Base-by-base conservation (phyloP, 148 eudicot species). In the Cornus florida region DNA sequence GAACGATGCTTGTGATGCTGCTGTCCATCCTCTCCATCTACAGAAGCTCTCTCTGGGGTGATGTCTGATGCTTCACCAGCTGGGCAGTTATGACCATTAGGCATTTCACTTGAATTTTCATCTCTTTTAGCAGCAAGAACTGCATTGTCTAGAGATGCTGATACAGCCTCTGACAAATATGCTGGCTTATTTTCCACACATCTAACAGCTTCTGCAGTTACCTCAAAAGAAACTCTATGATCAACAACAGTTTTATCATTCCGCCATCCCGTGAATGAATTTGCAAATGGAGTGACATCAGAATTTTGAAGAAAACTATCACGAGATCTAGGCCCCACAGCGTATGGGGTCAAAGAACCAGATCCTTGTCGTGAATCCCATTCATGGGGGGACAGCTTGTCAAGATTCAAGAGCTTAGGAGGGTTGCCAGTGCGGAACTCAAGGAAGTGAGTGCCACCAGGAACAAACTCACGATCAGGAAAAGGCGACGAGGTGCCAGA, bases 401-500 rank as follows among this genome's bases (percentile, higher is more conserved):
- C 92, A 74, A 87, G 88, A 81, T 88, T 87, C 71, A 85, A 73
- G 46, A 91, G 86, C 84, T 89, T 93, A 60, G 91, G 84, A 77
- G 92, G 87, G 75, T 86, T 83, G 9, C 92, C 89, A 32, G 81
- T 79, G 70, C 82, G 82, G 68, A 89, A 81, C 79, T 87, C 89
- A 32, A 84, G 91, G 57, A 87, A 93, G 43, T 87, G 82, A 20
- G 86, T 86, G 72, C 84, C 84, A 67, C 88, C 83, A 69, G 85
- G 81, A 71, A 69, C 68, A 71, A 76, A 80, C 32, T 93, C 92
- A 31, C 75, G 79, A 76, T 93, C 97, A 3, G 88, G 92, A 75
- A 91, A 92, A 53, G 99, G 99, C 10, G 98, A 92, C 4, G 99
- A 91, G 50, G 98, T 92, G 50, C 99, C 99, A 6, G 98, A 94